Conservation (phyloP, 1,284 basidiomycete species). For the Malassezia globosa region DNA sequence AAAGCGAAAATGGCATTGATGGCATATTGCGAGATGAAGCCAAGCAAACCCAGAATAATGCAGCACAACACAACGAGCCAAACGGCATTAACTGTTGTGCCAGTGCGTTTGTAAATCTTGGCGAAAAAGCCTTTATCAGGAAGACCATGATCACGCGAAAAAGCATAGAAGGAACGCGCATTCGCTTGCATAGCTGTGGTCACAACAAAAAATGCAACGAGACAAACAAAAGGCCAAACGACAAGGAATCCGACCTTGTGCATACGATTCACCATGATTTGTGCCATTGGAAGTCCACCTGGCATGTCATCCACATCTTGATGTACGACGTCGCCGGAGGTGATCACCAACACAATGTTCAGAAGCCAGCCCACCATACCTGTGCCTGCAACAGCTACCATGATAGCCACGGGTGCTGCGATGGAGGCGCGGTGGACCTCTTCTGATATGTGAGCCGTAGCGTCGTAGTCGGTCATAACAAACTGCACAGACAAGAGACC, state of each 20-base stretch:
- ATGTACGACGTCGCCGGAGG: slow-evolving; percentile 51
- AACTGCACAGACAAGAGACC: slow-evolving; percentile 77
- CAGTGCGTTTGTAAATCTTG: slow-evolving; percentile 53
- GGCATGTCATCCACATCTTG: slow-evolving; percentile 28
- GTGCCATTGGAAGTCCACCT: slow-evolving; percentile 42
- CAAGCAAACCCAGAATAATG: slow-evolving; percentile 34
- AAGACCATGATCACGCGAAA: slow-evolving; percentile 71
- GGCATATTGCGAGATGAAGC: slow-evolving; percentile 31
- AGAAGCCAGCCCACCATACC: slow-evolving; percentile 42
- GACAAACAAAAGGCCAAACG: slow-evolving; percentile 44
- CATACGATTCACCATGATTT: slow-evolving; percentile 35
- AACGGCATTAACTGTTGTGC: slow-evolving; percentile 71
- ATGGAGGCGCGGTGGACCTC: slow-evolving; percentile 80
- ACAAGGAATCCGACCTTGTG: slow-evolving; percentile 58
- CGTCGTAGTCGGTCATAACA: slow-evolving; percentile 50
- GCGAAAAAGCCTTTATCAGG: slow-evolving; percentile 74
- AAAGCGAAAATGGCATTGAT: slow-evolving; percentile 43
- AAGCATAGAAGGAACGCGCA: slow-evolving; percentile 76
- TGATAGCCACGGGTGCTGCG: slow-evolving; percentile 63
- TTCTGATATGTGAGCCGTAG: slow-evolving; percentile 74
- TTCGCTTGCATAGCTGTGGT: slow-evolving; percentile 65
- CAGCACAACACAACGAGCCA: slow-evolving; percentile 59
- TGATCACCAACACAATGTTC: slow-evolving; percentile 60
- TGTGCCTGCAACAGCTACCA: slow-evolving; percentile 61
- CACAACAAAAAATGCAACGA: slow-evolving; percentile 47